Conservation (phyloP, 2,329 filamentous ascomycete genomes). For the Fusarium pseudonygamai region DNA sequence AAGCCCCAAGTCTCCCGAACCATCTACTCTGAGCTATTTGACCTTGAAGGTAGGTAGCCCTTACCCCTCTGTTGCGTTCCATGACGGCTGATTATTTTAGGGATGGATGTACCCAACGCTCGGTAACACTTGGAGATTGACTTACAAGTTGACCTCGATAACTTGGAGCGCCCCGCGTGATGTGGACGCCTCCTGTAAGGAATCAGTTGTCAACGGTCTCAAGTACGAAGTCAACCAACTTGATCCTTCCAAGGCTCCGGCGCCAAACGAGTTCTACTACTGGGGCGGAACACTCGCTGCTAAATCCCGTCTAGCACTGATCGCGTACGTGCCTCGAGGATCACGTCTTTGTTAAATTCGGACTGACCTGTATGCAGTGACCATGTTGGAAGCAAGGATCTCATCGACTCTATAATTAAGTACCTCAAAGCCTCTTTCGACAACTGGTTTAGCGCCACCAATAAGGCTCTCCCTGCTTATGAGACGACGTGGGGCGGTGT, state of each 20-base stretch:
- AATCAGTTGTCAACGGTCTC: not conserved
- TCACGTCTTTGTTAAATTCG: not conserved
- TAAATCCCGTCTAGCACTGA: not conserved
- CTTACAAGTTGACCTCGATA: not conserved
- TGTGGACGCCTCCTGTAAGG: not conserved
- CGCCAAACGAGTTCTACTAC: not conserved
- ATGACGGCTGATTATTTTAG: fast-evolving
- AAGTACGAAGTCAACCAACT: not conserved
- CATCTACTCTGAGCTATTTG: not conserved
- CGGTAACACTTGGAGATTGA: not conserved
- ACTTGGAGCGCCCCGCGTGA: not conserved
- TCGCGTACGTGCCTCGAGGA: not conserved
- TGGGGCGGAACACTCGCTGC: not conserved
- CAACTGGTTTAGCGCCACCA: not conserved
- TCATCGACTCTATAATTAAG: not conserved
- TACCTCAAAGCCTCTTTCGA: not conserved
- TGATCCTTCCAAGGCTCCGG: not conserved
- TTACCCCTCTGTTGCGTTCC: fast-evolving
- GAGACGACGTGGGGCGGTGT: not conserved
- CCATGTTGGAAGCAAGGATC: not conserved
- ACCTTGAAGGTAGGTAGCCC: not conserved
- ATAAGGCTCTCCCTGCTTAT: not conserved
- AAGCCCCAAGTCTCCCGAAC: not conserved
- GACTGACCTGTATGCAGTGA: not conserved
- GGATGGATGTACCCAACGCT: not conserved